phyloP scores from a whole-genome alignment of 345 rosid genomes.

The Populus tremula region DNA sequence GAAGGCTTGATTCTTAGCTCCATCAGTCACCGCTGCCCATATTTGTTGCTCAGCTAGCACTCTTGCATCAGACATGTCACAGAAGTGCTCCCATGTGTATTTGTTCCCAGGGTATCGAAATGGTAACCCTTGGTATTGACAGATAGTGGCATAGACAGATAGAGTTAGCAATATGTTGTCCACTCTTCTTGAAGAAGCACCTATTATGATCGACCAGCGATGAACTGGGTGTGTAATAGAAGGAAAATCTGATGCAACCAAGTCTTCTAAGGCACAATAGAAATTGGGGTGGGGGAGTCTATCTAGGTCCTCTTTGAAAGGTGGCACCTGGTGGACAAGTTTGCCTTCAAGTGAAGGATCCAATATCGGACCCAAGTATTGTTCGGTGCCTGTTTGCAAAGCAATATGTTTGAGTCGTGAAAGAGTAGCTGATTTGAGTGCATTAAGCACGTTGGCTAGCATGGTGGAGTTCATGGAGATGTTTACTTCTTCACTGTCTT shows the following conservation, averaged over 20 bases:
- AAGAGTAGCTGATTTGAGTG: not conserved
- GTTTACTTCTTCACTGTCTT: no score
- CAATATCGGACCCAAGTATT: conserved; percentile 34
- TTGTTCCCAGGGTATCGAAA: conserved; percentile 29
- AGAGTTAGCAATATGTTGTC: conserved; percentile 24
- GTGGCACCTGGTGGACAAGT: conserved; percentile 30
- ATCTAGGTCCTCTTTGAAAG: conserved; percentile 30
- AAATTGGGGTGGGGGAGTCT: conserved; percentile 40
- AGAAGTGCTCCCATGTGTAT: conserved; percentile 42
- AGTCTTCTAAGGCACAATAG: conserved; percentile 40
- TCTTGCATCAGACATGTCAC: conserved; percentile 29
- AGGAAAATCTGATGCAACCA: conserved; percentile 18
- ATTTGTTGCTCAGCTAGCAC: conserved; percentile 34
- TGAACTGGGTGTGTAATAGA: conserved; percentile 25
- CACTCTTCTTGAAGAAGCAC: conserved; percentile 32
- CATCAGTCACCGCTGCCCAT: conserved; percentile 25
- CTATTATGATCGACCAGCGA: conserved; percentile 30
- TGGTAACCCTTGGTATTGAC: conserved; percentile 22
- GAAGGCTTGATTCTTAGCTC: conserved; percentile 33
- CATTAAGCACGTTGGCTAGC: conserved; percentile 29
- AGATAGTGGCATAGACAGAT: conserved; percentile 28
- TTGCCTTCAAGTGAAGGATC: not conserved
- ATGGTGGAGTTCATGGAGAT: not conserved
- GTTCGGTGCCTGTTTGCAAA: conserved; percentile 37
- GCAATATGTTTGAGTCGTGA: conserved; percentile 22